Evolutionary conservation across 139 green algal species (phyloP), one percentile per base, ranked within the genome.

Genomic region (Haematococcus sp.): DNA sequence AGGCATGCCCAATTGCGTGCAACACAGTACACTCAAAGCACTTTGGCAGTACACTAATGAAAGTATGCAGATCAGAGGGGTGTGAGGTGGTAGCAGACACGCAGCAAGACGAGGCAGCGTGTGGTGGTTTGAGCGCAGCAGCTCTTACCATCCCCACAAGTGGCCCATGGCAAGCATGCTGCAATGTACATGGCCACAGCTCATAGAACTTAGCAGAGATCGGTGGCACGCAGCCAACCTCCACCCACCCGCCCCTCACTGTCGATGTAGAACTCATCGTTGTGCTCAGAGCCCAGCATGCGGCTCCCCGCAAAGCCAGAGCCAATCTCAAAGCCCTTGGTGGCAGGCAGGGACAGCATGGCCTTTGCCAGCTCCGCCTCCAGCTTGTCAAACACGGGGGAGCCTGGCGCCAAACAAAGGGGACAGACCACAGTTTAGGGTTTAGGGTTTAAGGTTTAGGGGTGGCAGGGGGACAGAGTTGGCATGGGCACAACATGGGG

Each of bases 321-420:
- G 68, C 96, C 96, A 73, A 99, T 98, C 88, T 98, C 95, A 87
- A 99, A 98, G 31, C 94, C 95, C 87, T 99, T 98, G 28, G 94
- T 97, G 13, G 96, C 96, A 4, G 95, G 95, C 66, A 99, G 87
- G 17, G 82, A 94, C 84, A 99, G 94, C 65, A 98, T 86, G 1
- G 96, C 96, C 81, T 96, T 94, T 31, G 94, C 95, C 31, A 99
- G 86, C 75, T 99, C 95, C 11, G 96, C 96, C 82, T 99, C 96
- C 73, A 99, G 91, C 86, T 98, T 98, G 86, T 95, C 92, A 84
- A 99, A 99, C 46, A 98, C 96, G 5, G 96, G 96, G 1, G 85
- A 78, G 67, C 96, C 40, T 49, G 40, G 7, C 7, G 11, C 11
- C 40, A 11, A 19, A 11, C 11, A 49, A 49, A 7, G 11, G 40